A percentile compares a stretch with the other conserved stretches of the same genome.
These are phyloP conservation scores for Strigomonas culicis DNA, from an alignment of 208 protist species.

Conservation along the genomic window DNA sequence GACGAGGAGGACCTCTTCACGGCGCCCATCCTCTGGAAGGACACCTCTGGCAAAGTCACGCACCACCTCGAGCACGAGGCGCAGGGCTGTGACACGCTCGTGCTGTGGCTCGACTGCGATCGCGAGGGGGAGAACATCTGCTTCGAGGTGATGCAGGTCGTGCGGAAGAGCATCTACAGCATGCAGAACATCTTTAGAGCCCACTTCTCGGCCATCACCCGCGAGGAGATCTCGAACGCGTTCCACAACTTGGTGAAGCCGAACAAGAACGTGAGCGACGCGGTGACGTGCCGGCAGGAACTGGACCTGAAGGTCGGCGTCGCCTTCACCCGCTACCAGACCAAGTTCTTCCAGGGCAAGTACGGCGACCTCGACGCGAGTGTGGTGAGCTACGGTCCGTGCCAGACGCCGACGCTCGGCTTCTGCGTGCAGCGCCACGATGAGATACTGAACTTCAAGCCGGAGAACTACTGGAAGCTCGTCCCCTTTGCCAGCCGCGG, in stretches of 20 bases:
- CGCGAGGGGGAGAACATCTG: slow-evolving; percentile 98
- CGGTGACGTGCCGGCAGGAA: slow-evolving; percentile 94
- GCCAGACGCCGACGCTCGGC: slow-evolving; percentile 95
- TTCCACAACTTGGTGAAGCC: slow-evolving; percentile 83
- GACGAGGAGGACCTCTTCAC: slow-evolving; percentile 85
- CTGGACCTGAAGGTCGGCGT: slow-evolving; percentile 96
- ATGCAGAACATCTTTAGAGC: slow-evolving; percentile 82
- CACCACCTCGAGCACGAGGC: slow-evolving; percentile 77
- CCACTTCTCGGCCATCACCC: slow-evolving; percentile 91
- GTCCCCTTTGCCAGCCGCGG: slow-evolving; percentile 64
- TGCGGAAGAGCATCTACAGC: slow-evolving; percentile 47
- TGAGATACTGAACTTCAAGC: slow-evolving; percentile 90
- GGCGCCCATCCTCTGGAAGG: slow-evolving; percentile 81
- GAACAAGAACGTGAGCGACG: slow-evolving; percentile 88
- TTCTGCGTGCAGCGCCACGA: slow-evolving; percentile 93
- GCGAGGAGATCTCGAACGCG: slow-evolving; percentile 77
- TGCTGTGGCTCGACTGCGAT: slow-evolving; percentile 96
- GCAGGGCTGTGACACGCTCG: slow-evolving; percentile 81
- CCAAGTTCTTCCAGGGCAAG: slow-evolving; percentile 86
- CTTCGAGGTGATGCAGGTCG: slow-evolving; percentile 94
- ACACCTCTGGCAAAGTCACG: slow-evolving; percentile 80
- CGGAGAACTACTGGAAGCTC: slow-evolving; percentile 87
- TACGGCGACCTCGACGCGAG: slow-evolving; percentile 89
- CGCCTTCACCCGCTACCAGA: slow-evolving; percentile 94
- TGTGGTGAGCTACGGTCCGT: slow-evolving; percentile 95